Evolutionary conservation across 2,329 filamentous ascomycete genomes (phyloP).

Genomic region (Aspergillus udagawae): DNA sequence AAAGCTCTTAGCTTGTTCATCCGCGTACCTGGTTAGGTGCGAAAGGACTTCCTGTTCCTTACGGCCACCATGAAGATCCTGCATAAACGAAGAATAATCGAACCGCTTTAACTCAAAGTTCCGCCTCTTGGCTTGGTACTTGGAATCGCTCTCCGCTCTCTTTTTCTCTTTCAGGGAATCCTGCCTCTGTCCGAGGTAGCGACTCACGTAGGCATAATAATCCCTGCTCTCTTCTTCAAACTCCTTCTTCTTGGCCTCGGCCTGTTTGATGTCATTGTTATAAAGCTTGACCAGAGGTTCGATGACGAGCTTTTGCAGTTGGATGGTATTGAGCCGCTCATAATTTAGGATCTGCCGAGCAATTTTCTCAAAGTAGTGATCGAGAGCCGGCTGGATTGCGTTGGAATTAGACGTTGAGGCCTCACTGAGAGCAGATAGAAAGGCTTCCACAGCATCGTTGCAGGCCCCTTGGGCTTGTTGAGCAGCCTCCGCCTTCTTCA

Average conservation of each 20-base stretch:
- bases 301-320: constrained; percentile 89
- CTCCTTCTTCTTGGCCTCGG: constrained; percentile 92
- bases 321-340: constrained; percentile 75
- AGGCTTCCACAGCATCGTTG: constrained; percentile 78
- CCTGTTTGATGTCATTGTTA: constrained; percentile 94
- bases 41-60: constrained; percentile 97
- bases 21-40: constrained; percentile 89
- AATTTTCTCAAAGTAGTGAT: constrained; percentile 98
- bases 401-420: constrained; percentile 88
- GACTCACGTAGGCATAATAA: constrained; percentile 91
- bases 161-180: constrained; percentile 98
- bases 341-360: constrained; percentile 84
- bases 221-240: constrained; percentile 99
- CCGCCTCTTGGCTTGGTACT: constrained; percentile 88
- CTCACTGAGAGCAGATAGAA: constrained; percentile 82
- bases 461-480: constrained; percentile 73
- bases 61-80: constrained; percentile 96
- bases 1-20: constrained; percentile 81
- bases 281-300: constrained; percentile 91
- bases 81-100: constrained; percentile 98
- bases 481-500: constrained; percentile 90
- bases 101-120: constrained; percentile 97
- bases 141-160: constrained; percentile 86
- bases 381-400: constrained; percentile 91
- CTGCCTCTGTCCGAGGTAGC: constrained; percentile 92